Evolutionary conservation across 2,329 filamentous ascomycete genomes (phyloP).

Genomic region (Coniella lustricola): DNA sequence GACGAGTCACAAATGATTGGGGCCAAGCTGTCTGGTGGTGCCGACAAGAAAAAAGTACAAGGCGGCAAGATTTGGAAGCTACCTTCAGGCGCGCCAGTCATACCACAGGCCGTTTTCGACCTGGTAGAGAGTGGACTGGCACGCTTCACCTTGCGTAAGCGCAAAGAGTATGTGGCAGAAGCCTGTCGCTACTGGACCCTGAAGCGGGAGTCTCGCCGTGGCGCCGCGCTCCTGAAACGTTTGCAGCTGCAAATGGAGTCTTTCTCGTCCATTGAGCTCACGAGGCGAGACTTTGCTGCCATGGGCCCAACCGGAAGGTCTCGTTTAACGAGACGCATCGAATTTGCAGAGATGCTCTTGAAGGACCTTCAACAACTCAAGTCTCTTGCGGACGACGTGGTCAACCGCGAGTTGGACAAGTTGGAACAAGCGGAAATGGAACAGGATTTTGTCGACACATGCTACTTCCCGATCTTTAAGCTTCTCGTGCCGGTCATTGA

Average conservation of each 20-base stretch:
- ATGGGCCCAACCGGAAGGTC: constrained; percentile 83
- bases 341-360: constrained; percentile 73
- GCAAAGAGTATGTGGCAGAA: constrained; percentile 88
- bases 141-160: constrained; percentile 71
- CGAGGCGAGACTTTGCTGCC: constrained; percentile 86
- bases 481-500: constrained; percentile 72
- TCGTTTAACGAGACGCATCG: constrained; percentile 72
- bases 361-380: constrained; percentile 73
- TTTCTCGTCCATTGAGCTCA: constrained; percentile 96
- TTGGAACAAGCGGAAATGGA: constrained; percentile 70
- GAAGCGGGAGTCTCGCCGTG: constrained; percentile 86
- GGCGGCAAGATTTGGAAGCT: constrained; percentile 77
- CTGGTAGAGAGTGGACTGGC: constrained; percentile 77
- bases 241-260: constrained; percentile 92
- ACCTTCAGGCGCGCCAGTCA: constrained; percentile 88
- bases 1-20: constrained; percentile 82
- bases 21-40: constrained; percentile 67
- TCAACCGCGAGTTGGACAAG: constrained; percentile 70
- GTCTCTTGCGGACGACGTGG: constrained; percentile 61
- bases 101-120: constrained; percentile 81
- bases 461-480: constrained; percentile 84
- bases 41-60: constrained; percentile 70
- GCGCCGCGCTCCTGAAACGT: constrained; percentile 85
- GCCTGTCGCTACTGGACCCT: constrained; percentile 97
- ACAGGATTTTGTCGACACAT: constrained; percentile 72